Evolutionary conservation across 2,329 filamentous ascomycete species (phyloP).

Genomic region (Aspergillus ibericus): DNA sequence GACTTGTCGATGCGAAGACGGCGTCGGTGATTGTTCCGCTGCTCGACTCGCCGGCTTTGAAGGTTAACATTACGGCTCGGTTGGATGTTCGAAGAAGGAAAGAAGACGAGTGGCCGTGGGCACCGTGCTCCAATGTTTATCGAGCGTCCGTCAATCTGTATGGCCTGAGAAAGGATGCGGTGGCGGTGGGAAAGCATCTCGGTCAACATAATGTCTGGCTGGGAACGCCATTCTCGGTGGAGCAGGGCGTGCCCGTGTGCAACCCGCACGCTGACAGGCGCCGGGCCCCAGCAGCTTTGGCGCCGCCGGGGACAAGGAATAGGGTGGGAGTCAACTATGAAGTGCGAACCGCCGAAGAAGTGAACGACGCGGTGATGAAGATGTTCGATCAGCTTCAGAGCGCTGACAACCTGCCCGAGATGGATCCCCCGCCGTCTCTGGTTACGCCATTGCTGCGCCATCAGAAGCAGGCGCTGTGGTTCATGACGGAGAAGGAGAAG

Average conservation of each 20-base stretch:
- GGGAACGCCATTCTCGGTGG: conserved; percentile 63
- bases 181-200: conserved; percentile 67
- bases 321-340: conserved; percentile 37
- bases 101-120: conserved; percentile 64
- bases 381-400: conserved; percentile 84
- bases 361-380: conserved; percentile 76
- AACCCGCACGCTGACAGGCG: conserved; percentile 70
- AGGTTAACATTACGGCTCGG: conserved; percentile 70
- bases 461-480: conserved; percentile 86
- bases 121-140: conserved; percentile 61
- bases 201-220: conserved; percentile 67
- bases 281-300: conserved; percentile 38
- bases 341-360: conserved; percentile 75
- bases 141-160: conserved; percentile 75
- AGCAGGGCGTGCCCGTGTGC: conserved; percentile 67
- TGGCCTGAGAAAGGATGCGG: conserved; percentile 66
- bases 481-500: conserved; percentile 78
- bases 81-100: conserved; percentile 67
- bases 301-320: conserved; percentile 25
- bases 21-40: conserved; percentile 69
- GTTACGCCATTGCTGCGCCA: conserved; percentile 73
- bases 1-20: conserved; percentile 68
- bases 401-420: conserved; percentile 71
- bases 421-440: conserved; percentile 64
- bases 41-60: conserved; percentile 64